Base-by-base conservation (phyloP, 2,329 filamentous ascomycete species). In the Dactylellina leptospora region DNA sequence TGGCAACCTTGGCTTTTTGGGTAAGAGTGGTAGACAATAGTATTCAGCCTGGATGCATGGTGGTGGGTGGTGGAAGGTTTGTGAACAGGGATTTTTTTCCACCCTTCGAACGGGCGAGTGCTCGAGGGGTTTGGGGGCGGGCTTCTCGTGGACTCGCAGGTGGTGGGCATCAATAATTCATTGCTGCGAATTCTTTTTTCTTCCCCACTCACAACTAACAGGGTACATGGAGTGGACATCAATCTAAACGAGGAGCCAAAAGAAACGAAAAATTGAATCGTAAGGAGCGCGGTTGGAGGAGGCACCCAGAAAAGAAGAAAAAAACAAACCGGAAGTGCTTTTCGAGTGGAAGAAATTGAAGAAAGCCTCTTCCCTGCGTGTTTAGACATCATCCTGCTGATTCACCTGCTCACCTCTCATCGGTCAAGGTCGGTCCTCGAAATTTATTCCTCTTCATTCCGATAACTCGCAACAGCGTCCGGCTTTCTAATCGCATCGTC, bases 351-450 rank as follows among this genome's bases (percentile, higher is more conserved):
- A 56, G 56, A 70, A 71, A 71, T 71, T 62, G 64, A 62, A 36
- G 64, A 70, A 70, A 62, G 64, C 66, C 66, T 63, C 66, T 71
- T 71, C 66, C 66, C 66, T 70, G 64, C 50, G 64, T 61, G 64
- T 70, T 70, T 62, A 70, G 66, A 71, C 66, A 62, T 71, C 66
- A 71, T 62, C 62, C 64, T 70, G 64, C 64, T 70, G 64, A 62
- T 71, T 63, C 66, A 71, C 66, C 58, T 62, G 58, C 58, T 62
- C 58, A 61, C 44, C 66, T 64, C 54, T 50, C 58, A 56, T 61
- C 42, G 66, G 58, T 55, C 58, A 63, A 66, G 63, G 64, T 70
- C 55, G 28, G 64, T 60, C 54, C 58, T 50, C 59, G 48, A 61
- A 61, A 63, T 51, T 71, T 58, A 48, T 59, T 58, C 66, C 58